Conservation (phyloP, 495 filamentous ascomycete species). For the Hapsidospora chrysogenum region DNA sequence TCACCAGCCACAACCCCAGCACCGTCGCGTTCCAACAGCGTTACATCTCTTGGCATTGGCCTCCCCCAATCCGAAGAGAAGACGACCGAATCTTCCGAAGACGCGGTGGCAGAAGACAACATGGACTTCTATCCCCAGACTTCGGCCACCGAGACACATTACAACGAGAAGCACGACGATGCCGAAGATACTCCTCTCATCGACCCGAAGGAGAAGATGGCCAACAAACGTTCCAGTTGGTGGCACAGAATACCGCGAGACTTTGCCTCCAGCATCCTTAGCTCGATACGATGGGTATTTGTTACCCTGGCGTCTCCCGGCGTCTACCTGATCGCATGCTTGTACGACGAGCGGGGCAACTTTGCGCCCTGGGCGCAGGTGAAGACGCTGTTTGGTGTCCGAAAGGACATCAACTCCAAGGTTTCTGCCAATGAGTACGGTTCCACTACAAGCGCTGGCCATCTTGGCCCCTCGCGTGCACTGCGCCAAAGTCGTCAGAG, state of each 20-base stretch:
- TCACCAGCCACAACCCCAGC: constrained; percentile 36
- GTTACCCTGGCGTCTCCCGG: constrained; percentile 64
- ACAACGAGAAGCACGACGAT: constrained; percentile 10
- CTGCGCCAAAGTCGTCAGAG: background rate
- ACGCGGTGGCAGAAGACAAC: constrained; percentile 1
- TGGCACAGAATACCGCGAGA: constrained; percentile 42
- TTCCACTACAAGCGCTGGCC: background rate
- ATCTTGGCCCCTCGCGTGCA: background rate
- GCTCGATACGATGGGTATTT: constrained; percentile 57
- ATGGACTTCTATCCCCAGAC: background rate
- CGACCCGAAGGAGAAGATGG: constrained; percentile 13
- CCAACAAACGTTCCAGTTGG: constrained; percentile 18
- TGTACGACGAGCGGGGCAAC: constrained; percentile 62
- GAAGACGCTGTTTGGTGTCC: constrained; percentile 35
- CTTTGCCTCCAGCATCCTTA: constrained; percentile 36
- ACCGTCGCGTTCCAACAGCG: constrained; percentile 49
- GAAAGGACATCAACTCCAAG: constrained; percentile 17
- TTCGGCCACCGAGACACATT: constrained; percentile 1
- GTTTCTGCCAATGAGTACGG: constrained; percentile 15
- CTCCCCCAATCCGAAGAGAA: constrained; percentile 24
- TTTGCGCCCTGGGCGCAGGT: constrained; percentile 57
- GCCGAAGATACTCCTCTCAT: constrained; percentile 59
- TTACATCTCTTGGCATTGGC: constrained; percentile 35
- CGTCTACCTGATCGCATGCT: constrained; percentile 60
- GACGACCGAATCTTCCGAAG: constrained; percentile 6